phyloP scores from a whole-genome alignment of 2,329 filamentous ascomycete species.

The Colletotrichum sp. region DNA sequence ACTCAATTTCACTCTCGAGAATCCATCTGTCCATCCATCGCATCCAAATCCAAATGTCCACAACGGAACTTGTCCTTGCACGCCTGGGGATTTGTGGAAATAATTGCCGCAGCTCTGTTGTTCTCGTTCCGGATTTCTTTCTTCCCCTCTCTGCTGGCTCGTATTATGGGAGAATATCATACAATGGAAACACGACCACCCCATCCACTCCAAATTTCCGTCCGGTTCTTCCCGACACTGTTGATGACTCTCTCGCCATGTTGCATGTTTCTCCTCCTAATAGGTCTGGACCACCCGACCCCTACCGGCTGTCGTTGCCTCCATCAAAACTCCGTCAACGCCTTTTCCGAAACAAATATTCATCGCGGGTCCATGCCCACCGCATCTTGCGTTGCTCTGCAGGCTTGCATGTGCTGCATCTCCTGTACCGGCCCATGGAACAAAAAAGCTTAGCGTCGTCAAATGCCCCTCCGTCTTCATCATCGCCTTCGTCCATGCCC shows the following conservation, averaged over 20 bases:
- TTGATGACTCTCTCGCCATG: neutral
- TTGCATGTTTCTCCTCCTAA: neutral
- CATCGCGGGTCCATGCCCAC: neutral
- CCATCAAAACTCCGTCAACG: neutral
- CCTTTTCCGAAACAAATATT: slow-evolving; percentile 6
- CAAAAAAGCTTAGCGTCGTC: slow-evolving; percentile 9
- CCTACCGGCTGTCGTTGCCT: neutral
- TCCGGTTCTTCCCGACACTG: slow-evolving; percentile 7
- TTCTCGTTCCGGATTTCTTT: neutral
- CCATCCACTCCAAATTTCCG: neutral
- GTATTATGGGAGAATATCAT: slow-evolving; percentile 8
- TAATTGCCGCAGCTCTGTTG: slow-evolving; percentile 11
- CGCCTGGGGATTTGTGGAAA: neutral
- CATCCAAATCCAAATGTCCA: neutral
- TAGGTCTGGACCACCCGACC: neutral
- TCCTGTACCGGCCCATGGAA: slow-evolving; percentile 3
- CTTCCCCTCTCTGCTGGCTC: neutral
- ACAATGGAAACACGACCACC: neutral
- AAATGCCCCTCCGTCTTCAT: neutral
- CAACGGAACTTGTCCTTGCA: slow-evolving; percentile 16
- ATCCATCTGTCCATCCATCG: neutral
- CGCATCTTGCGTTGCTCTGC: neutral
- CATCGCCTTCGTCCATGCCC: neutral
- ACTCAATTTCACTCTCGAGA: slow-evolving; percentile 3
- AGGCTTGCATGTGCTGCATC: neutral